Percentiles rank a stretch among this genome's conserved stretches.
phyloP scores from a whole-genome alignment of 2,329 filamentous ascomycete species.

The Clarireedia monteithiana region DNA sequence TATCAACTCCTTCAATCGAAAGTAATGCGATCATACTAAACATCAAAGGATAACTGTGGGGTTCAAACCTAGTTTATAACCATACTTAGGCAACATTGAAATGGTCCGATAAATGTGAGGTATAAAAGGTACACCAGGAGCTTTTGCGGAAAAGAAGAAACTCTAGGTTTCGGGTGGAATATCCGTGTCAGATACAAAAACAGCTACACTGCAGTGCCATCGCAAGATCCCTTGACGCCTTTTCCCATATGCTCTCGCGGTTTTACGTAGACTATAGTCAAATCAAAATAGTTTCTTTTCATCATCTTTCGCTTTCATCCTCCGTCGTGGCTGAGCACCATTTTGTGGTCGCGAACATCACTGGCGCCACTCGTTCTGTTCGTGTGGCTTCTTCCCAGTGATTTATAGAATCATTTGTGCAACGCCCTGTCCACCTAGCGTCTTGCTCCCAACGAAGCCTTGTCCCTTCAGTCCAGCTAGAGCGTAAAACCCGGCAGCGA shows the following conservation, averaged over 20 bases:
- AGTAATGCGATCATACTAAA: too few species aligned
- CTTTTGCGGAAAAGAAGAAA: neutral
- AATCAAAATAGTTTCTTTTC: neutral
- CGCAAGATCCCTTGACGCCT: neutral
- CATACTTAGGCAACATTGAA: neutral
- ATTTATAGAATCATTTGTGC: conserved; percentile 93
- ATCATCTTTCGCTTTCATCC: neutral
- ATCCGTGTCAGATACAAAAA: neutral
- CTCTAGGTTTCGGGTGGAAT: neutral
- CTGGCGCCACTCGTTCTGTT: too few species aligned
- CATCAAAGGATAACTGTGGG: too few species aligned
- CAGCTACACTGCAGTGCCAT: neutral
- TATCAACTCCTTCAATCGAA: too few species aligned
- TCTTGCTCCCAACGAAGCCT: conserved; percentile 89
- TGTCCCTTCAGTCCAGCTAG: conserved; percentile 75
- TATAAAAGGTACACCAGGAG: neutral
- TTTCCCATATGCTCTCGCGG: neutral
- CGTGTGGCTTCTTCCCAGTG: too few species aligned
- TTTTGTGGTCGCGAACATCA: too few species aligned
- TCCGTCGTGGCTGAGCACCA: neutral
- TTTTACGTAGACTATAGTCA: neutral
- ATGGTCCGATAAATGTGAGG: neutral
- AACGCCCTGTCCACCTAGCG: conserved; percentile 83
- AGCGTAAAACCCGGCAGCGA: conserved; percentile 75
- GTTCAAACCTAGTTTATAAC: neutral